Evolutionary conservation across 2,329 filamentous ascomycete species (phyloP), one percentile per base, ranked within the genome.

Genomic region (Ophiocordyceps camponoti-rufipedis): DNA sequence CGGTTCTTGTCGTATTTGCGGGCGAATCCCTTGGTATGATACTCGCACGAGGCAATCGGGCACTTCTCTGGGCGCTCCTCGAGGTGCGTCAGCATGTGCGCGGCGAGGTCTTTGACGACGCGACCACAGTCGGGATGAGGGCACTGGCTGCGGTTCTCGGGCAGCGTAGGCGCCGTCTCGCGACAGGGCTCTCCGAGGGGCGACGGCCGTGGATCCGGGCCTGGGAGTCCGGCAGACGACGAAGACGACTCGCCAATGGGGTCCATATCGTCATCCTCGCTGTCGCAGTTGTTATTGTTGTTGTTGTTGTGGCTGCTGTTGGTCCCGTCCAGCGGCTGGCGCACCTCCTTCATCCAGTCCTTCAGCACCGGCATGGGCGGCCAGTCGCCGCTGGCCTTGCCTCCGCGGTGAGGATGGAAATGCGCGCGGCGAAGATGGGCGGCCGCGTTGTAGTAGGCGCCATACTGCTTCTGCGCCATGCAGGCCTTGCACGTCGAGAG

Each of bases 1-100:
- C 91, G 72, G 62, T 96, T 96, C 71, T 95, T 95, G 67, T 96
- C 91, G 59, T 96, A 98, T 62, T 96, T 96, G 49, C 89, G 75
- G 3, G 89, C 89, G 57, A 96, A 96, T 0, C 89, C 89, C 62
- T 95, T 96, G 53, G 75, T 73, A 62, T 95, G 84, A 59, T 95
- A 96, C 56, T 95, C 87, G 68, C 89, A 96, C 2, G 81, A 88
- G 46, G 82, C 72, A 48, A 96, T 95, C 0, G 89, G 89, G 60
- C 91, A 98, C 61, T 96, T 96, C 58, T 96, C 89, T 0, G 91
- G 91, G 29, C 91, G 74, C 63, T 95, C 87, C 48, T 82, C 82
- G 64, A 93, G 85, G 60, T 98, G 91, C 0, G 91, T 98, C 53
- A 96, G 75, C 84, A 94, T 93, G 60, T 98, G 91, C 5, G 91